Evolutionary conservation across 768 basidiomycete genomes (phyloP), one percentile per base, ranked within the genome.

Genomic region (Collybia mongolica): DNA sequence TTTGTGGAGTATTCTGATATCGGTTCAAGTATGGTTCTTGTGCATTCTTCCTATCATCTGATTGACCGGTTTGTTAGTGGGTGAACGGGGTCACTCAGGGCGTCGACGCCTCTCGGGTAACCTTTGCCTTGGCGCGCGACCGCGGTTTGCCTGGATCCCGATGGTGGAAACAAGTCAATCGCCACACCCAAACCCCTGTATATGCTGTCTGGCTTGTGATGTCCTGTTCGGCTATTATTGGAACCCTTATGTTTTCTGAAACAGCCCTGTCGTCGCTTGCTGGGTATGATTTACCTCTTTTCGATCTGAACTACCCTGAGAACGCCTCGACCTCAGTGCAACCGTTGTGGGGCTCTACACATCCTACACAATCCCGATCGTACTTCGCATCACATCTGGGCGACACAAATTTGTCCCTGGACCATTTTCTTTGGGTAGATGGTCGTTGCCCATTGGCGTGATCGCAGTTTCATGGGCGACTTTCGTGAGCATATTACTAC

Each of bases 161-260:
- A 18, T 83, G 74, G 72, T 86, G 83, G 85, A 86, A 86, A 58
- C 70, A 64, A 48, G 75, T 88, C 45, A 84, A 84, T 52, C 60
- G 49, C 3, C 61, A 61, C 55, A 86, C 86, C 2, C 80, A 80
- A 57, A 88, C 87, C 5, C 86, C 86, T 0, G 84, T 88, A 12
- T 81, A 88, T 53, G 86, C 86, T 3, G 86, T 86, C 6, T 88
- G 86, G 86, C 72, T 88, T 41, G 86, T 88, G 17, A 83, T 88
- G 69, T 63, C 65, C 29, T 60, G 68, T 37, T 65, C 86, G 5
- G 81, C 70, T 3, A 53, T 88, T 24, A 82, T 80, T 38, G 86
- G 86, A 11, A 64, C 85, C 2, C 65, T 88, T 7, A 83, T 86
- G 0, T 88, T 88, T 64, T 85, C 83, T 5, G 60, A 61, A 38